Conservation (phyloP, 2,329 filamentous ascomycete species). For the Neodidymelliopsis sp. region DNA sequence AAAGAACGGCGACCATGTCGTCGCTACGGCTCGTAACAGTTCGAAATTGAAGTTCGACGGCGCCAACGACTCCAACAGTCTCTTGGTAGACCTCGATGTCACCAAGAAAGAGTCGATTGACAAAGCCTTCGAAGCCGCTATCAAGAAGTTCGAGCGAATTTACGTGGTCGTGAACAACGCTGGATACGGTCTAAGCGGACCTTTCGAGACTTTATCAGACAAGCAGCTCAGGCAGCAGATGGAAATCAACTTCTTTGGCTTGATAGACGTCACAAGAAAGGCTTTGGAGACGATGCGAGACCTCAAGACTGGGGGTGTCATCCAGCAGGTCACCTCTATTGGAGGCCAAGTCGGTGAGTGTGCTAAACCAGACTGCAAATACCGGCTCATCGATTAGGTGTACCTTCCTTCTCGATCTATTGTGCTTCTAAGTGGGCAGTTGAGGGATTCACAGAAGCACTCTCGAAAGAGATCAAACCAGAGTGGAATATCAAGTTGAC, state of each 20-base stretch:
- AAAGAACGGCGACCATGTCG: constrained; percentile 53
- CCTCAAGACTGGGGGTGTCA: constrained; percentile 60
- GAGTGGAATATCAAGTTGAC: constrained; percentile 58
- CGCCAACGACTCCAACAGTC: constrained; percentile 56
- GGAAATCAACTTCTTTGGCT: constrained; percentile 67
- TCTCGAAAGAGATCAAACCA: constrained; percentile 54
- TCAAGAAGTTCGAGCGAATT: constrained; percentile 61
- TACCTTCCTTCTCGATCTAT: constrained; percentile 44
- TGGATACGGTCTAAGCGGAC: constrained; percentile 63
- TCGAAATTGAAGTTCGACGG: constrained; percentile 51
- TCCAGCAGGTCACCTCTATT: constrained; percentile 64
- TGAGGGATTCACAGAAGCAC: constrained; percentile 57
- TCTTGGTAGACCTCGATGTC: constrained; percentile 62
- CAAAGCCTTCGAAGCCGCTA: constrained; percentile 54
- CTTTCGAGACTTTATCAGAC: constrained; percentile 61
- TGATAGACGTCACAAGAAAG: constrained; percentile 61
- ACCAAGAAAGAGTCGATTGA: constrained; percentile 56
- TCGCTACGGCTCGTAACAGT: constrained; percentile 57
- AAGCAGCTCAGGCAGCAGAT: constrained; percentile 61
- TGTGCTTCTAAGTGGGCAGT: constrained; percentile 56
- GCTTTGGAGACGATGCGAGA: constrained; percentile 56
- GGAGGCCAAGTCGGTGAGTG: constrained; percentile 54
- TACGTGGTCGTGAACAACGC: constrained; percentile 70
- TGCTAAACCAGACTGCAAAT: background rate
- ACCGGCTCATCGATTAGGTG: constrained; percentile 7